Conservation (phyloP, 208 protist genomes). For the Leptomonas seymouri region DNA sequence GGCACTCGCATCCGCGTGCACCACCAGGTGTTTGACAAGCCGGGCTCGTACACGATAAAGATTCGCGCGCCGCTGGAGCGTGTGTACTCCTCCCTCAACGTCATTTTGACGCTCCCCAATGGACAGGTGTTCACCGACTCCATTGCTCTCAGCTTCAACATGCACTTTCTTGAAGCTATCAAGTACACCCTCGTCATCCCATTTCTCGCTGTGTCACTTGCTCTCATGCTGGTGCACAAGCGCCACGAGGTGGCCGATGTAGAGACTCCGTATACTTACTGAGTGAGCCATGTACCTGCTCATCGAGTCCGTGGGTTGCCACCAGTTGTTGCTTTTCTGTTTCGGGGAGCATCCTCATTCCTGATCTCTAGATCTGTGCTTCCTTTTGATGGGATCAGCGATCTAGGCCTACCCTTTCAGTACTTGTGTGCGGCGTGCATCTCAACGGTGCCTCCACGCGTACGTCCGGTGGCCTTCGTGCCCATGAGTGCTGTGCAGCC, state of each 20-base stretch:
- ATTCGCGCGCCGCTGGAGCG: slow-evolving; percentile 68
- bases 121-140: slow-evolving; percentile 78
- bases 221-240: slow-evolving; percentile 66
- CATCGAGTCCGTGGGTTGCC: background rate
- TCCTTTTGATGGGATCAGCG: too few relatives aligned
- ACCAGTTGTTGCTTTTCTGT: background rate
- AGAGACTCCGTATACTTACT: slow-evolving; percentile 21
- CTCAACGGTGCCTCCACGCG: too few relatives aligned
- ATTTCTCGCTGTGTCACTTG: slow-evolving; percentile 56
- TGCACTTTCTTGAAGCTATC: slow-evolving; percentile 81
- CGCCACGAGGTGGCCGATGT: slow-evolving; percentile 48
- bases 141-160: slow-evolving; percentile 82
- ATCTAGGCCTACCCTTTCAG: too few relatives aligned
- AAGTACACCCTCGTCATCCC: slow-evolving; percentile 84
- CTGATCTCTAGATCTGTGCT: slow-evolving; percentile 14
- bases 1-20: slow-evolving; percentile 67
- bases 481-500: too few relatives aligned
- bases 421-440: too few relatives aligned
- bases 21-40: slow-evolving; percentile 35
- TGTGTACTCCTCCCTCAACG: slow-evolving; percentile 57
- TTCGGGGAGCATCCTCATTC: background rate
- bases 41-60: slow-evolving; percentile 53
- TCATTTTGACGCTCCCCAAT: slow-evolving; percentile 70
- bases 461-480: too few relatives aligned
- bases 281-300: background rate